Evolutionary conservation across 2,329 filamentous ascomycete genomes (phyloP), one percentile per base, ranked within the genome.

Genomic region (Gaeumannomyces sp.): DNA sequence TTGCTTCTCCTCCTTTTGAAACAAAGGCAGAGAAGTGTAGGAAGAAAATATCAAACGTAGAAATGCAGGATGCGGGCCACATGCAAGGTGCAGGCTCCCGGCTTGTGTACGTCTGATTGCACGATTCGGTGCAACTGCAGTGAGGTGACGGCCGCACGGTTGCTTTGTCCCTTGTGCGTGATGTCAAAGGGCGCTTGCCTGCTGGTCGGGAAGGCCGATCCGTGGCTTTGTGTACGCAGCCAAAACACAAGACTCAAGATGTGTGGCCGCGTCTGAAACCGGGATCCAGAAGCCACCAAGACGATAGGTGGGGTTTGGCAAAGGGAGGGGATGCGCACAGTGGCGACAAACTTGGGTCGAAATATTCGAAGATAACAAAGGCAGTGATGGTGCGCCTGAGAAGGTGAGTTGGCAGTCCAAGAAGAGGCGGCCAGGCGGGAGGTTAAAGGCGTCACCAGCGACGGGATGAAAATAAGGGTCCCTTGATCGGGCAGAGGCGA

Each of bases 41-140:
- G 59, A 61, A 61, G 25, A 56, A 38, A 61, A 61, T 5, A 61
- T 53, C 22, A 57, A 61, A 56, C 27, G 35, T 27, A 53, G 50
- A 61, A 22, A 53, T 53, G 38, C 45, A 31, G 28, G 62, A 29
- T 59, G 61, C 53, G 45, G 50, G 53, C n/a, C 28, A 58, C n/a
- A 33, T 28, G 29, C 53, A 57, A 33, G 45, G 61, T 62, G 62
- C 50, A 58, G 62, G 62, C 25, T 28, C 57, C 62, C 29, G 53
- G 16, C 19, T 33, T 25, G 56, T 56, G 28, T 35, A 58, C 31
- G 61, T 57, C 31, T 16, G 27, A 35, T 35, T 60, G 27, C 61
- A 11, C 60, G 38, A 61, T 38, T 45, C 33, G 38, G 35, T 35
- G 45, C 35, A 56, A 53, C 60, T 58, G 56, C 29, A 59, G 57